A percentile compares a stretch with the other conserved stretches of the same genome.
These are phyloP conservation scores for Anacardium occidentale DNA, from an alignment of 345 rosid species.

Conservation along the genomic window DNA sequence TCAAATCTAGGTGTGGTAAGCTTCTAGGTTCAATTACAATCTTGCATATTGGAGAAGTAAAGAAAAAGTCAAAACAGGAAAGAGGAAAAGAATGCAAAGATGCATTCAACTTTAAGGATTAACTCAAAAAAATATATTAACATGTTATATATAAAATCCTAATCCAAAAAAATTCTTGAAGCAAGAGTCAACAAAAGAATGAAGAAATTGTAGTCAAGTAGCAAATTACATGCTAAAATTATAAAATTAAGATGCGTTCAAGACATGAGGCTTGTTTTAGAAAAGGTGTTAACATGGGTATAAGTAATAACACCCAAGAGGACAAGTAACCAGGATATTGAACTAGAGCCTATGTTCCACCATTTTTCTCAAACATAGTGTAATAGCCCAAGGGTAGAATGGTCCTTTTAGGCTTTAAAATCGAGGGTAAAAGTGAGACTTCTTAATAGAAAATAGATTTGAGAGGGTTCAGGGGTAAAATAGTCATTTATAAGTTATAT, in stretches of 20 bases:
- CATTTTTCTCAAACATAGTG: slow-evolving; percentile 95
- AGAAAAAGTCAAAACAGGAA: not conserved
- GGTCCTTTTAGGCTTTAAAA: too few species aligned
- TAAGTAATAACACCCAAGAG: slow-evolving; percentile 5
- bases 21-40: too few species aligned
- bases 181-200: not conserved
- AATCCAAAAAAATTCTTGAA: not conserved
- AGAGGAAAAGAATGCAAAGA: not conserved
- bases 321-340: slow-evolving; percentile 73
- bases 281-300: not conserved
- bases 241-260: not conserved
- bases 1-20: not conserved
- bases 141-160: not conserved
- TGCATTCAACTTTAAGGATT: not conserved
- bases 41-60: not conserved
- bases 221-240: not conserved
- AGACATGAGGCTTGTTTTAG: not conserved
- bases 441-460: too few species aligned
- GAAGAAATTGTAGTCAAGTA: not conserved
- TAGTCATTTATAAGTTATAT: too few species aligned
- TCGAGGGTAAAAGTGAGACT: too few species aligned
- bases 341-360: slow-evolving; percentile 88
- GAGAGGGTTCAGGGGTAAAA: too few species aligned
- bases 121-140: not conserved
- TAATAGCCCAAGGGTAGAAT: too few species aligned